A percentile compares a stretch with the other conserved stretches of the same genome.
These are phyloP conservation scores for Pythium phragmiticola DNA, from an alignment of 352 stramenopile genomes.

Conservation along the genomic window DNA sequence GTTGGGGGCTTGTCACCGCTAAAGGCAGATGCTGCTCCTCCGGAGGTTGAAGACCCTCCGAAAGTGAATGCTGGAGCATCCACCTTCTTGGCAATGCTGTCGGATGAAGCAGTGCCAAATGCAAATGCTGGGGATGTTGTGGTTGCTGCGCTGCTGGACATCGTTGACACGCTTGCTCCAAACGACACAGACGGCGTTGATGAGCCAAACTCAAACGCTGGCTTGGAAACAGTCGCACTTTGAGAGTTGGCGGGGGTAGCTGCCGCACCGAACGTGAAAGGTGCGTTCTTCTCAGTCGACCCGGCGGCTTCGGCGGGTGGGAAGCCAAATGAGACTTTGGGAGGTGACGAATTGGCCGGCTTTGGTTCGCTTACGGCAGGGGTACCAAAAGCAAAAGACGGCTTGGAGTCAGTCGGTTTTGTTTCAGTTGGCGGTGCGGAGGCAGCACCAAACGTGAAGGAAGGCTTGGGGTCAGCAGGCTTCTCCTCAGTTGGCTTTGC, in stretches of 20 bases:
- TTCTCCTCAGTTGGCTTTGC: not conserved
- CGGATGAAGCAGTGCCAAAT: constrained; percentile 24
- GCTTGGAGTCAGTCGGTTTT: constrained; percentile 5
- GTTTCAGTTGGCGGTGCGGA: not conserved
- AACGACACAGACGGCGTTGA: constrained; percentile 42
- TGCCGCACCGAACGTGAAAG: constrained; percentile 16
- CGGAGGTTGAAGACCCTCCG: constrained; percentile 18
- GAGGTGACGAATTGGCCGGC: not conserved
- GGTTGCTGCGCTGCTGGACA: constrained; percentile 1
- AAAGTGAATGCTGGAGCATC: constrained; percentile 33
- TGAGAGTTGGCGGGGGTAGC: not conserved
- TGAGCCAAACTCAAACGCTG: constrained; percentile 56
- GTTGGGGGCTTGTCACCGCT: not conserved
- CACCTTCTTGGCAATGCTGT: constrained; percentile 16
- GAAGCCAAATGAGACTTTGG: constrained; percentile 2
- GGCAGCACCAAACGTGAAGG: constrained; percentile 13
- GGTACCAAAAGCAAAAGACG: constrained; percentile 12
- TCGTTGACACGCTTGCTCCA: constrained; percentile 13
- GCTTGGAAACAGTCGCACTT: constrained; percentile 4
- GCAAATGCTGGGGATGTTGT: constrained; percentile 13
- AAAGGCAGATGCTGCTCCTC: not conserved
- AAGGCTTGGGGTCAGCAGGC: constrained; percentile 2
- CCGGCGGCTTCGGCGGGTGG: not conserved
- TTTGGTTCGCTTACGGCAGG: constrained; percentile 1
- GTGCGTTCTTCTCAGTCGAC: constrained; percentile 4